Conservation (phyloP, 2,329 filamentous ascomycete genomes). For the Periconia sp. region DNA sequence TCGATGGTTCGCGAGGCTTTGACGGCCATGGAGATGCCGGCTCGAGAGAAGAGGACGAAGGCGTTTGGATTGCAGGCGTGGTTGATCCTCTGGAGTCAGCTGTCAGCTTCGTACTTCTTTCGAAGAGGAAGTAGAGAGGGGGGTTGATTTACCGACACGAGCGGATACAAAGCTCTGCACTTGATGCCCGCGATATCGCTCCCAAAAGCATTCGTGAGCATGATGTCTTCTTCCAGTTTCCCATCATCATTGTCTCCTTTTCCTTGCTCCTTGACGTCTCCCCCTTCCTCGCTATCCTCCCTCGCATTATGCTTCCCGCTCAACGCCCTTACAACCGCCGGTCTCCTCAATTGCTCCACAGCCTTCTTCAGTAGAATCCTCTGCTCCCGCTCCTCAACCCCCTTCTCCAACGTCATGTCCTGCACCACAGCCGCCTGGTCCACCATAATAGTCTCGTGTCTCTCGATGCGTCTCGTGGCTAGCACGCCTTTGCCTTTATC, state of each 20-base stretch:
- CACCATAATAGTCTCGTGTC: slow-evolving; percentile 32
- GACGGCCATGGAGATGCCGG: slow-evolving; percentile 24
- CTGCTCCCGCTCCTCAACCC: slow-evolving; percentile 1
- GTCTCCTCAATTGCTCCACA: slow-evolving; percentile 16
- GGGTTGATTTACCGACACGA: slow-evolving; percentile 19
- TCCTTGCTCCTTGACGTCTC: not conserved
- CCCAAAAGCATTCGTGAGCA: slow-evolving; percentile 32
- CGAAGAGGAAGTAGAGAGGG: not conserved
- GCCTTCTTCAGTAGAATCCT: slow-evolving; percentile 15
- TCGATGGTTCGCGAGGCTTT: slow-evolving; percentile 30
- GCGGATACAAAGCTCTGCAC: slow-evolving; percentile 23
- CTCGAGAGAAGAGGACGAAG: slow-evolving; percentile 31
- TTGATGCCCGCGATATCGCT: slow-evolving; percentile 18
- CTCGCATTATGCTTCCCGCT: slow-evolving; percentile 14
- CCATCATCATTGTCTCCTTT: slow-evolving; percentile 6
- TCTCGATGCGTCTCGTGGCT: slow-evolving; percentile 21
- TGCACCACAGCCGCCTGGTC: slow-evolving; percentile 26
- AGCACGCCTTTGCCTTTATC: slow-evolving; percentile 31
- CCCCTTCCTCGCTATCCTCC: not conserved
- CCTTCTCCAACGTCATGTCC: slow-evolving; percentile 14
- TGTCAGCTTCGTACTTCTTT: not conserved
- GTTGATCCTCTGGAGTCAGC: slow-evolving; percentile 28
- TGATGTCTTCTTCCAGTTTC: slow-evolving; percentile 20
- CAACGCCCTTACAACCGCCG: slow-evolving; percentile 19
- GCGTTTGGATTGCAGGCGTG: slow-evolving; percentile 30